These are phyloP conservation scores for Chlorella ohadii DNA, from an alignment of 139 green algal genomes.

Conservation along the genomic window DNA sequence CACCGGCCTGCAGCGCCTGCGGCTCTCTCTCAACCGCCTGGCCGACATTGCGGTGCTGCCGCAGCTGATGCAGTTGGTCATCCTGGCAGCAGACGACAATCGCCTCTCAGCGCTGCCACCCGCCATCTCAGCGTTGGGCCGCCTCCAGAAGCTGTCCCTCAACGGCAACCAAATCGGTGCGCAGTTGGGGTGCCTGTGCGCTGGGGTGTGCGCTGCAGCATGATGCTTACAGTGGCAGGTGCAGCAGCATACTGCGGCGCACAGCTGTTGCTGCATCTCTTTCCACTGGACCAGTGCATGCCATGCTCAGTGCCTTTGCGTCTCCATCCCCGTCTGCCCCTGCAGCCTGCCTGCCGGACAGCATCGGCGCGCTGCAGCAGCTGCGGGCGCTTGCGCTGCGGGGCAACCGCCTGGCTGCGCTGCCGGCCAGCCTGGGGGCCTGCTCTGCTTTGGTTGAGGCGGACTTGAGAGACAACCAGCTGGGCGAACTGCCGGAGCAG, in stretches of 20 bases:
- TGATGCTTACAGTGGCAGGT: not conserved
- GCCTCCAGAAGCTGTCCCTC: constrained; percentile 43
- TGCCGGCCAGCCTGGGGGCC: constrained; percentile 44
- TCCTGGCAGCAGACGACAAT: constrained; percentile 50
- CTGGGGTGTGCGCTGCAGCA: no score
- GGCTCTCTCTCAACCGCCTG: constrained; percentile 55
- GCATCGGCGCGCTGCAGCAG: not conserved
- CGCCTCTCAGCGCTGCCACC: constrained; percentile 31
- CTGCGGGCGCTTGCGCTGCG: constrained; percentile 33
- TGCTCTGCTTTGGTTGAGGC: constrained; percentile 43
- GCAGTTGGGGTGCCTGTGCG: no score
- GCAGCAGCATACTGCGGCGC: not conserved
- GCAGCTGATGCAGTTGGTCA: constrained; percentile 30
- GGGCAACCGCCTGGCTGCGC: constrained; percentile 31
- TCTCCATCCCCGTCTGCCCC: not conserved
- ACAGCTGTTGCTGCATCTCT: no score
- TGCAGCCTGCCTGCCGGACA: constrained; percentile 9
- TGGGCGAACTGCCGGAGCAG: constrained; percentile 44
- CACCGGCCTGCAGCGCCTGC: constrained; percentile 49
- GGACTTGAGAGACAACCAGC: constrained; percentile 47
- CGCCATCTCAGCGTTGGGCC: not conserved
- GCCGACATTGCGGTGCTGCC: constrained; percentile 40
- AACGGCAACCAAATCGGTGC: constrained; percentile 52
- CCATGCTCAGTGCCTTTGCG: no score
- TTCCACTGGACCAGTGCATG: no score